These are phyloP conservation scores for Umbellularia californica DNA, from an alignment of 164 flowering plant species.

Conservation along the genomic window DNA sequence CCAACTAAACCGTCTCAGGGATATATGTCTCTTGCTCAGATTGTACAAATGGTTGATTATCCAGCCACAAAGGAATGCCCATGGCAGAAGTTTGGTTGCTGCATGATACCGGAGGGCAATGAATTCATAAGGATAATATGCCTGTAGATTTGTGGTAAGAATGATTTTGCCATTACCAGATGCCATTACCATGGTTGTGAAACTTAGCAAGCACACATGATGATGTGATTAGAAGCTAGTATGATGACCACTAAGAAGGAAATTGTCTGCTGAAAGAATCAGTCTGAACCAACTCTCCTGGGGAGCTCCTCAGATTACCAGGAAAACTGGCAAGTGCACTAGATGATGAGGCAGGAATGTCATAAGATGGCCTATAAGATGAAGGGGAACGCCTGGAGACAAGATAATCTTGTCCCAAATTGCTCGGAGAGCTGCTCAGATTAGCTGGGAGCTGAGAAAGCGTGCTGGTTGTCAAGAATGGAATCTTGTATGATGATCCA, in stretches of 20 bases:
- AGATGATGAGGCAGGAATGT: not conserved
- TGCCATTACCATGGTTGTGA: not conserved
- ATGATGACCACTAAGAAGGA: not conserved
- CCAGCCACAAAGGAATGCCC: not conserved
- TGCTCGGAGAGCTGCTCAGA: not conserved
- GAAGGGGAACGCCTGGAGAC: not conserved
- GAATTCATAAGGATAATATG: not conserved
- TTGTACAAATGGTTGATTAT: not conserved
- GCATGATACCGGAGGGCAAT: not conserved
- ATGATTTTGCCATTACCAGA: not conserved
- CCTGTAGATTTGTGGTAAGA: slow-evolving; percentile 8
- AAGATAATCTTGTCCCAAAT: not conserved
- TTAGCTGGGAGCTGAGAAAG: not conserved
- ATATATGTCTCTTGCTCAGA: not conserved
- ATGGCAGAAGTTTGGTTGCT: slow-evolving; percentile 6
- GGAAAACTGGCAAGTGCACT: not conserved
- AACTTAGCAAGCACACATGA: not conserved
- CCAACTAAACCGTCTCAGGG: not conserved
- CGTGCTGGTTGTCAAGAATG: not conserved
- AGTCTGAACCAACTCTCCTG: not conserved
- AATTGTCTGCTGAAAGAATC: not conserved
- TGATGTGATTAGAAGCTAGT: not conserved
- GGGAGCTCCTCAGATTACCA: not conserved
- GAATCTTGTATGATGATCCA: not conserved
- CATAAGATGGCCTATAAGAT: not conserved